Evolutionary conservation across 1,284 basidiomycete species (phyloP).

Genomic region (Sporisorium exsertum): DNA sequence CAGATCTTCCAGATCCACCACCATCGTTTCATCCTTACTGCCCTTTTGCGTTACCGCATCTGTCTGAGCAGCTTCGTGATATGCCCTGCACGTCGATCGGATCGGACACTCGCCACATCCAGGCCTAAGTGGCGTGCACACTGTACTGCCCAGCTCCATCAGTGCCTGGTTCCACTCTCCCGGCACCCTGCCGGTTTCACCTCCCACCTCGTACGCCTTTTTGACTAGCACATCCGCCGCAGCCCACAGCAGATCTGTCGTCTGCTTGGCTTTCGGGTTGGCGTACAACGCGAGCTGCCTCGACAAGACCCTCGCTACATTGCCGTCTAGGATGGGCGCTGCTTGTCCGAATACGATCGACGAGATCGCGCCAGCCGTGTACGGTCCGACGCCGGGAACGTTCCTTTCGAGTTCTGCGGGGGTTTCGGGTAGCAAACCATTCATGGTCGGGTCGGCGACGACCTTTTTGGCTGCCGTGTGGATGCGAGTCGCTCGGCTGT

Average conservation of each 20-base stretch:
- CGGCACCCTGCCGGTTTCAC: constrained; percentile 34
- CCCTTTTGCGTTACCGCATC: constrained; percentile 7
- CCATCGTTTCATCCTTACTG: neutral
- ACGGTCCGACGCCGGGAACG: constrained; percentile 89
- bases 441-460: constrained; percentile 70
- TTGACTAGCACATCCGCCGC: constrained; percentile 57
- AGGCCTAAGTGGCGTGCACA: constrained; percentile 52
- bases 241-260: constrained; percentile 61
- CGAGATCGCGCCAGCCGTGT: constrained; percentile 75
- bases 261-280: constrained; percentile 58
- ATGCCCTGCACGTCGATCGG: constrained; percentile 45
- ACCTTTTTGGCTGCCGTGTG: constrained; percentile 63
- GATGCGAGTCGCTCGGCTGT: constrained; percentile 64
- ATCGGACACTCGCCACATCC: constrained; percentile 59
- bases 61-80: constrained; percentile 19
- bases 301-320: constrained; percentile 61
- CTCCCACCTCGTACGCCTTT: constrained; percentile 19
- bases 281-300: constrained; percentile 62
- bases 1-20: constrained; percentile 61
- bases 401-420: constrained; percentile 83
- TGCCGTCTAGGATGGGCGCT: constrained; percentile 65
- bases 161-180: constrained; percentile 67
- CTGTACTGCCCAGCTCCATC: constrained; percentile 65
- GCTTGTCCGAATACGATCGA: constrained; percentile 65
- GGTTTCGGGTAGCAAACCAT: constrained; percentile 81